A percentile compares a stretch with the other conserved stretches of the same genome.
Evolutionary conservation across 306 rosid species (phyloP).

Genomic region (Gillenia trifoliata): DNA sequence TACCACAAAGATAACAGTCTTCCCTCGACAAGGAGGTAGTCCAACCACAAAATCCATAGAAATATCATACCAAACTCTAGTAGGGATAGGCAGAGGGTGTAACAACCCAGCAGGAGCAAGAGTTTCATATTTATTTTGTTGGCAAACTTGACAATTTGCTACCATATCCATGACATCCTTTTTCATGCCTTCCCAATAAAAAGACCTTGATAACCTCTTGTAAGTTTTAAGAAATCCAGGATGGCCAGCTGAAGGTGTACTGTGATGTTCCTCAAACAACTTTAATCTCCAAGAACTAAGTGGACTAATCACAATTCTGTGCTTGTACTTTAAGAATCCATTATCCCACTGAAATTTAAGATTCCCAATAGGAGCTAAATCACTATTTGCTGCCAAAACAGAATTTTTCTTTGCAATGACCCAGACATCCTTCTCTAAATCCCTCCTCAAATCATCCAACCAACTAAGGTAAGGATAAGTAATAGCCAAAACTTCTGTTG

Average conservation of each 20-base stretch:
- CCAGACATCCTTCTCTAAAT: background rate
- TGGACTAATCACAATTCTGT: background rate
- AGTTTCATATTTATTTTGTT: background rate
- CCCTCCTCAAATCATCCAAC: background rate
- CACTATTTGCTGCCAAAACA: no score
- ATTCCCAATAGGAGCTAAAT: no score
- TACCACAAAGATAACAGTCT: background rate
- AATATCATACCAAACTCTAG: background rate
- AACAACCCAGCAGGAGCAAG: background rate
- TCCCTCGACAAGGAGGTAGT: background rate
- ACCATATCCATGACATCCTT: background rate
- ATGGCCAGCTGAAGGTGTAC: background rate
- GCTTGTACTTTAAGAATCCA: no score
- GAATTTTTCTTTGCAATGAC: no score
- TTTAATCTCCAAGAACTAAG: background rate
- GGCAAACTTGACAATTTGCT: background rate
- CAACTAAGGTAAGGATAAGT: background rate
- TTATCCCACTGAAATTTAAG: no score
- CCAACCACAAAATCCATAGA: slow-evolving; percentile 3
- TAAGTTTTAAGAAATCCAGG: background rate
- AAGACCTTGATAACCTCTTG: background rate
- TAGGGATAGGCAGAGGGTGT: background rate
- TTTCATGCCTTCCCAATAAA: background rate
- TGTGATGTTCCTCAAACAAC: background rate
- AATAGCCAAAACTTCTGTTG: background rate